Percentiles rank a stretch among this genome's conserved stretches.
phyloP scores from a whole-genome alignment of 768 basidiomycete species.

The Strobilomyces confusus region DNA sequence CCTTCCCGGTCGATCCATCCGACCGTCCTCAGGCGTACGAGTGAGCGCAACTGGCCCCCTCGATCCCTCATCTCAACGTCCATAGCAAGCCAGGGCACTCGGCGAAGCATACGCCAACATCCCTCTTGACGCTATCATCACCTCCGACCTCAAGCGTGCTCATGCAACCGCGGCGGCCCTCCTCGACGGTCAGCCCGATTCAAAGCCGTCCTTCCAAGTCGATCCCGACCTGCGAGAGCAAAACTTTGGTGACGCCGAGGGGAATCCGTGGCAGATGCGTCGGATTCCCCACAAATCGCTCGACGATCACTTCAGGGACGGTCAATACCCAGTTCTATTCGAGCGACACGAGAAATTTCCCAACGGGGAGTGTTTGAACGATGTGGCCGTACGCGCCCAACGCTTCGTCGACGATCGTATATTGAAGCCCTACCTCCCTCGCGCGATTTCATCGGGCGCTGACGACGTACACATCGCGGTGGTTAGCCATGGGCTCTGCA shows the following conservation, averaged over 20 bases:
- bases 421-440: conserved; percentile 47
- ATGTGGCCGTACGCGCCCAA: conserved; percentile 55
- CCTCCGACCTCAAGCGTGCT: conserved; percentile 66
- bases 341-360: conserved; percentile 54
- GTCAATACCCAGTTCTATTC: conserved; percentile 48
- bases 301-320: conserved; percentile 48
- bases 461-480: conserved; percentile 53
- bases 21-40: conserved; percentile 47
- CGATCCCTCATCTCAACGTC: neutral
- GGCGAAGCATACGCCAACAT: conserved; percentile 47
- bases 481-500: conserved; percentile 74
- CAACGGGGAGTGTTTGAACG: conserved; percentile 67
- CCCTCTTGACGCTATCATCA: conserved; percentile 53
- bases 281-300: conserved; percentile 29
- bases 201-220: conserved; percentile 44
- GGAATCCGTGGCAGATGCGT: conserved; percentile 41
- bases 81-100: conserved; percentile 64
- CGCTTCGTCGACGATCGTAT: conserved; percentile 48
- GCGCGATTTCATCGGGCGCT: conserved; percentile 36
- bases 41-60: conserved; percentile 30
- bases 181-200: conserved; percentile 42
- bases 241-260: conserved; percentile 68
- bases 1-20: conserved; percentile 3
- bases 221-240: conserved; percentile 62
- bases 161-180: conserved; percentile 57